Percentiles rank a stretch among this genome's conserved stretches.
phyloP scores from a whole-genome alignment of 768 basidiomycete genomes.

The Paxillus ammoniavirescens region DNA sequence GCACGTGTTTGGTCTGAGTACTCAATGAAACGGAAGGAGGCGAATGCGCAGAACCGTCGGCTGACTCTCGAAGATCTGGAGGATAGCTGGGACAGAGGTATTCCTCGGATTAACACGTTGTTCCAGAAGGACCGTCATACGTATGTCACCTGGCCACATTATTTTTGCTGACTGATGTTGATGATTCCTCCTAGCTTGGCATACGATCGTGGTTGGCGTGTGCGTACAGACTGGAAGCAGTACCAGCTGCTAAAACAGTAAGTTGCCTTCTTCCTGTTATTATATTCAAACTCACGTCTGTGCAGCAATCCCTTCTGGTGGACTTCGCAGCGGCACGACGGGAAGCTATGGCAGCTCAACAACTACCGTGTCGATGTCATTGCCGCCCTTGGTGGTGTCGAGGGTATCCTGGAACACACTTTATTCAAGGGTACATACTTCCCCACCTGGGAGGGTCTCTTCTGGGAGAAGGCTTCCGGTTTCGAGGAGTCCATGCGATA shows the following conservation, averaged over 20 bases:
- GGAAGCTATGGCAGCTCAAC: conserved; percentile 95
- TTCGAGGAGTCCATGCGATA: conserved; percentile 97
- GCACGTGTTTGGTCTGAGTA: conserved; percentile 99
- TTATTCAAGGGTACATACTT: conserved; percentile 98
- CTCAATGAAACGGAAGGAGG: conserved; percentile 99
- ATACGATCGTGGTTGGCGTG: conserved; percentile 99
- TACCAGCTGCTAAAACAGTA: conserved; percentile 91
- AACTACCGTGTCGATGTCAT: conserved; percentile 99
- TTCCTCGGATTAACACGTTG: conserved; percentile 96
- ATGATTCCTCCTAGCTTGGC: conserved; percentile 56
- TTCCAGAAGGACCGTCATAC: conserved; percentile 99
- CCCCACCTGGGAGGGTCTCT: conserved; percentile 97
- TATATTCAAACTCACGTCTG: conserved; percentile 10
- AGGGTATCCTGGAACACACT: conserved; percentile 95
- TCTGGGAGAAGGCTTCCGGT: conserved; percentile 98
- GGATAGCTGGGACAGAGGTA: conserved; percentile 98
- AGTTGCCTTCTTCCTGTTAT: conserved; percentile 24
- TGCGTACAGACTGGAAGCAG: conserved; percentile 97
- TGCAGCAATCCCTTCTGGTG: conserved; percentile 96
- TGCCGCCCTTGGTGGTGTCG: conserved; percentile 95
- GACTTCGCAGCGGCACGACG: conserved; percentile 96
- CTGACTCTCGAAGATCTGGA: conserved; percentile 97
- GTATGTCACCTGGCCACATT: conserved; percentile 35
- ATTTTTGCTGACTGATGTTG: background rate
- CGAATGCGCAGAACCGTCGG: conserved; percentile 97